Percentiles rank a stretch among this genome's conserved stretches.
These are phyloP conservation scores for Friedmanniomyces simplex DNA, from an alignment of 495 filamentous ascomycete species.

Conservation along the genomic window DNA sequence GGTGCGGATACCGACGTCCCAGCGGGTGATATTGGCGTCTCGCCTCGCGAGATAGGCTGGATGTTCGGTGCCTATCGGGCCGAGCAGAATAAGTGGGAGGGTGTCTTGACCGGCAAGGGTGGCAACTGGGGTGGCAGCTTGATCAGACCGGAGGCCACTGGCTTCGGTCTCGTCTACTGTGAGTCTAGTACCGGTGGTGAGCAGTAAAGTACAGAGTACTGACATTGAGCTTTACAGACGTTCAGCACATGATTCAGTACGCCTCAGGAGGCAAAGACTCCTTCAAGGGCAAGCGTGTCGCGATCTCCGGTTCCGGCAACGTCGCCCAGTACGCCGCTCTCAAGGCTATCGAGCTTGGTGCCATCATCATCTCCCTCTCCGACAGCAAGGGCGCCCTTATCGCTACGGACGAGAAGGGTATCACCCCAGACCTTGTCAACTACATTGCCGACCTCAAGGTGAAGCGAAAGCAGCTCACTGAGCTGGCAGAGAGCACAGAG, in stretches of 20 bases:
- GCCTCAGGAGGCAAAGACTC: conserved; percentile 68
- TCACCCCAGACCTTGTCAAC: conserved; percentile 68
- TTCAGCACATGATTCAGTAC: conserved; percentile 90
- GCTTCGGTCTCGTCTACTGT: conserved; percentile 88
- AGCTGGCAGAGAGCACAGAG: conserved; percentile 41
- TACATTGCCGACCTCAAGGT: conserved; percentile 77
- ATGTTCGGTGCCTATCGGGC: conserved; percentile 93
- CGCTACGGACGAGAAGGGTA: conserved; percentile 50
- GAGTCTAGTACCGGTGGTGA: conserved; percentile 13
- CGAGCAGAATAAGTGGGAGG: conserved; percentile 82
- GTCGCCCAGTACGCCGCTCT: conserved; percentile 97
- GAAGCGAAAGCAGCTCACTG: conserved; percentile 68
- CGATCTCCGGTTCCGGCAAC: conserved; percentile 95
- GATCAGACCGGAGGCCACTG: conserved; percentile 95
- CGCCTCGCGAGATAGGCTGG: conserved; percentile 81
- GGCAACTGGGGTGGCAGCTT: conserved; percentile 82
- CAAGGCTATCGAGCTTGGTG: conserved; percentile 93
- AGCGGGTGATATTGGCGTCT: conserved; percentile 89
- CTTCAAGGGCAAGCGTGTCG: conserved; percentile 86
- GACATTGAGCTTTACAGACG: conserved; percentile 38
- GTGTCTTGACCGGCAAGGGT: conserved; percentile 93
- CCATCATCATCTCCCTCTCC: conserved; percentile 83
- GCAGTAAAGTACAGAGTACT: background rate
- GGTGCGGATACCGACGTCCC: conserved; percentile 93
- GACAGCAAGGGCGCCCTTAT: conserved; percentile 82